These are phyloP conservation scores for Globisporangium yorkense DNA, from an alignment of 352 stramenopile species.

Conservation along the genomic window DNA sequence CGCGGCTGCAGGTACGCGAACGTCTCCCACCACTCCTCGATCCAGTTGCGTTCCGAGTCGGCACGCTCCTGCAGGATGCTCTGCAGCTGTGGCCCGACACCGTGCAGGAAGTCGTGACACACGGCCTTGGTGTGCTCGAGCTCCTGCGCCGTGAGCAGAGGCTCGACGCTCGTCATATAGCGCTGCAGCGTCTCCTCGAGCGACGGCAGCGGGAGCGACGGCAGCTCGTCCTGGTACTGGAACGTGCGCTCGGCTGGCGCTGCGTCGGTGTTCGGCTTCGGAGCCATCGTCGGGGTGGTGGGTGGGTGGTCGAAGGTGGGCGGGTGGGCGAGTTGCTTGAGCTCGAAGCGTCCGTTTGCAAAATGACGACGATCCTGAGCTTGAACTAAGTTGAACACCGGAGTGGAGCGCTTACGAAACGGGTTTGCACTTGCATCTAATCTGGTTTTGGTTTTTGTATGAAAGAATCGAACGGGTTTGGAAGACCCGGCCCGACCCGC, in stretches of 20 bases:
- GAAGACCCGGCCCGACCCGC: neutral
- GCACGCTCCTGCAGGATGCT: constrained; percentile 80
- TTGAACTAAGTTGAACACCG: neutral
- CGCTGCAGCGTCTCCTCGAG: constrained; percentile 91
- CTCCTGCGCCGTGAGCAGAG: constrained; percentile 82
- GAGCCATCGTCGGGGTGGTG: neutral
- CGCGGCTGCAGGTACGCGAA: constrained; percentile 93
- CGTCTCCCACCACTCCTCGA: constrained; percentile 96
- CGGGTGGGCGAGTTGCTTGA: neutral
- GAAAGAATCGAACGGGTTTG: neutral
- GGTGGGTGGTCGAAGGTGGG: neutral
- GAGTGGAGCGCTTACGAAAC: neutral
- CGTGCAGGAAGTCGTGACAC: constrained; percentile 87
- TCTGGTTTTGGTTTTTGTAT: neutral
- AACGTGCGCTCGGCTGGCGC: constrained; percentile 50
- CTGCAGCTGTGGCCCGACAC: constrained; percentile 89
- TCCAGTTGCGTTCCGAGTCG: constrained; percentile 82
- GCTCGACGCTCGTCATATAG: constrained; percentile 91
- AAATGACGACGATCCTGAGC: constrained; percentile 4
- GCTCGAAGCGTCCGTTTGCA: constrained; percentile 1
- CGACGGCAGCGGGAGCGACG: constrained; percentile 89
- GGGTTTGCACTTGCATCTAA: neutral
- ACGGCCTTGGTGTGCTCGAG: constrained; percentile 89
- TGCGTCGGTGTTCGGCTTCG: neutral
- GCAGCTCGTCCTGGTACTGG: constrained; percentile 85